Evolutionary conservation across 2,329 filamentous ascomycete genomes (phyloP).

Genomic region (Apiospora malaysiana): DNA sequence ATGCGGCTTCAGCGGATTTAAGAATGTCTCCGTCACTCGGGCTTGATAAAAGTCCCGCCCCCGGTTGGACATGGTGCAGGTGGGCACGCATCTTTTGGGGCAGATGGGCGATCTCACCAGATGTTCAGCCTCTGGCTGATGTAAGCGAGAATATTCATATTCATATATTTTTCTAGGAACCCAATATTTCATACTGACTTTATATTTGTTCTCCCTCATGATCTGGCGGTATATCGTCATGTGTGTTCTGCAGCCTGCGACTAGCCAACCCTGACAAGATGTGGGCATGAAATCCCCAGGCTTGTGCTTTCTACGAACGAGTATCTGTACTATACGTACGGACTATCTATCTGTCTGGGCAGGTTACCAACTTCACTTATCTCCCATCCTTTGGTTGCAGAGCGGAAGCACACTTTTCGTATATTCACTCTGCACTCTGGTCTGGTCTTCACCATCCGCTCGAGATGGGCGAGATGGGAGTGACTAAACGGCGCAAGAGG

Average conservation of each 20-base stretch:
- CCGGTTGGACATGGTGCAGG: neutral
- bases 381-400: too few relatives aligned
- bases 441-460: too few relatives aligned
- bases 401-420: too few relatives aligned
- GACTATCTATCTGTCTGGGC: too few relatives aligned
- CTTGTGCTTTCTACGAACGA: neutral
- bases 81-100: neutral
- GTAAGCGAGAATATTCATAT: neutral
- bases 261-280: neutral
- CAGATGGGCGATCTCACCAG: neutral
- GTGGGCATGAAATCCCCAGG: neutral
- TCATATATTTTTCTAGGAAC: neutral
- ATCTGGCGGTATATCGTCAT: neutral
- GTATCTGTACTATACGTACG: neutral
- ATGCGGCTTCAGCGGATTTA: constrained; percentile 24
- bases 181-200: neutral
- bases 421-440: too few relatives aligned
- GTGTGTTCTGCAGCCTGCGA: neutral
- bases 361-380: too few relatives aligned
- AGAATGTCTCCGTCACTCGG: neutral
- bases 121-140: neutral
- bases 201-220: neutral
- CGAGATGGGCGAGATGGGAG: too few relatives aligned
- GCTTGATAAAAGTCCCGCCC: neutral
- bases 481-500: too few relatives aligned